Conservation (phyloP, 73 alveolate genomes). For the Paramecium octaurelia region DNA sequence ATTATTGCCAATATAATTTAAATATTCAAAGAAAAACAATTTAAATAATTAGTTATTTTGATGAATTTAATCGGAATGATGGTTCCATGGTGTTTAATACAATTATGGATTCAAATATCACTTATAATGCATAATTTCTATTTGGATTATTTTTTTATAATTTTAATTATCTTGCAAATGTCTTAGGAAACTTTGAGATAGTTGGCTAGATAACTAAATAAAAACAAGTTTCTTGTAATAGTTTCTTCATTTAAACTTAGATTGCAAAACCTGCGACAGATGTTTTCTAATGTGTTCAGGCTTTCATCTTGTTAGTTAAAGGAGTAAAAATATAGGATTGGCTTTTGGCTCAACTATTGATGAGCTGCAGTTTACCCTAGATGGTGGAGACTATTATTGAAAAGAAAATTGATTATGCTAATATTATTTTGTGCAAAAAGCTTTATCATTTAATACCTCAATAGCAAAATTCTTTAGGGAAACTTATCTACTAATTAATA, state of each 20-base stretch:
- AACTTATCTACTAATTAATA: background rate
- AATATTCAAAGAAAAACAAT: background rate
- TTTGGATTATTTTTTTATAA: background rate
- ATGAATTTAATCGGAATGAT: background rate
- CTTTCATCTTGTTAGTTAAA: slow-evolving; percentile 19
- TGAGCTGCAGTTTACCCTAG: slow-evolving; percentile 8
- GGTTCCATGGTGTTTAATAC: background rate
- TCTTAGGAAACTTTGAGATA: background rate
- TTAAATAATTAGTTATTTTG: background rate
- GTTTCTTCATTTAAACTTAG: background rate
- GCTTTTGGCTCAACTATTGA: slow-evolving; percentile 27
- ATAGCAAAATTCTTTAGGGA: background rate
- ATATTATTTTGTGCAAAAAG: slow-evolving; percentile 22
- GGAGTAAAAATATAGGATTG: slow-evolving; percentile 44
- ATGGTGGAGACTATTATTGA: slow-evolving; percentile 17
- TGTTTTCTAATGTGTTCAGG: slow-evolving; percentile 5
- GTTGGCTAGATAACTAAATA: background rate
- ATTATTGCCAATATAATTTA: no score
- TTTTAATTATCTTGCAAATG: background rate
- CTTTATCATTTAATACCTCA: background rate
- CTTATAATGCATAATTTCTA: background rate
- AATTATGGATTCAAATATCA: background rate
- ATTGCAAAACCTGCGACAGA: slow-evolving; percentile 37
- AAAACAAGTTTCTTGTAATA: background rate
- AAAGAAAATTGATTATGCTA: background rate